Conservation (phyloP, 2,329 filamentous ascomycete genomes). For the Fragosphaeria purpurea region DNA sequence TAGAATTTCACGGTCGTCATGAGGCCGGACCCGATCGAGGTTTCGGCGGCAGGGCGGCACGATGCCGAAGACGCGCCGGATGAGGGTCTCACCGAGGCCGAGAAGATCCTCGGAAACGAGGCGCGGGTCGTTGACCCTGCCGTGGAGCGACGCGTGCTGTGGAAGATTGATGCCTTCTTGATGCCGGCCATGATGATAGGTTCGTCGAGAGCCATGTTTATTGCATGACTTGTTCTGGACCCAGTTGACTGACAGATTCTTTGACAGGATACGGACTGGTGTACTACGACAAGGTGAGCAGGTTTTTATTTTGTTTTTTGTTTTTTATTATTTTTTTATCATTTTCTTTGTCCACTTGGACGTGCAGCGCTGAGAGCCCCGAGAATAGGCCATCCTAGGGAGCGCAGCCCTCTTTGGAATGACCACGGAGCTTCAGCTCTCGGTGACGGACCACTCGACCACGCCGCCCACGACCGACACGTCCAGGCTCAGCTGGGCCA, state of each 20-base stretch:
- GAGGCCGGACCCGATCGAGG: too few relatives aligned
- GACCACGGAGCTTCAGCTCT: constrained; percentile 56
- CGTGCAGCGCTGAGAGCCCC: too few relatives aligned
- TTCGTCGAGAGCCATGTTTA: too few relatives aligned
- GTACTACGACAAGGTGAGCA: constrained; percentile 24
- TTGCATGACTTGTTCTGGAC: too few relatives aligned
- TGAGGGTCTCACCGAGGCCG: too few relatives aligned
- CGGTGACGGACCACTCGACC: constrained; percentile 33
- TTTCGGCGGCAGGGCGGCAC: too few relatives aligned
- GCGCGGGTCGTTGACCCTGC: not conserved
- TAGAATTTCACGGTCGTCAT: too few relatives aligned
- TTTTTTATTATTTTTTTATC: not conserved
- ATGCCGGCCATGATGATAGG: not conserved
- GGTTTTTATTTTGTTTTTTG: too few relatives aligned
- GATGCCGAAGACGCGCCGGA: too few relatives aligned
- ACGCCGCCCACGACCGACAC: constrained; percentile 52
- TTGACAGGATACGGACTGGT: not conserved
- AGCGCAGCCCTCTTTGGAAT: constrained; percentile 63
- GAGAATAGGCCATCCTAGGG: constrained; percentile 55
- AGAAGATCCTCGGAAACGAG: not conserved
- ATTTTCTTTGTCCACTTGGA: not conserved
- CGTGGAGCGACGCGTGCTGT: not conserved
- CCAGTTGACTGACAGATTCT: too few relatives aligned
- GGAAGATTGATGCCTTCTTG: constrained; percentile 2
- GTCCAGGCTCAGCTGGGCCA: constrained; percentile 63